Conservation (phyloP, 1,284 basidiomycete species). For the Cutaneotrichosporon dermatis region DNA sequence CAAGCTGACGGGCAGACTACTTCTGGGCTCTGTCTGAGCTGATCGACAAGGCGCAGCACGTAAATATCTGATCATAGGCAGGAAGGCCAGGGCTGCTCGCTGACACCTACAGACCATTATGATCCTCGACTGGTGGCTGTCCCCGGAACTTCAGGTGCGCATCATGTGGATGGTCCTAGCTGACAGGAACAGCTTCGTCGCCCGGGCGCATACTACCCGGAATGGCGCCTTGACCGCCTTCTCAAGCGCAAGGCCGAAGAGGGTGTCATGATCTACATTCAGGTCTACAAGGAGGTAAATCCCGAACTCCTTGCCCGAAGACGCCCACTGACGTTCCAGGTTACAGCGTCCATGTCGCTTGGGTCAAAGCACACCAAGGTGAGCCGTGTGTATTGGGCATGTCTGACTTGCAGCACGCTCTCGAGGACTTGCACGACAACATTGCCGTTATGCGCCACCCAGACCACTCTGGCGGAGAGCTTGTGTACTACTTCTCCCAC, state of each 20-base stretch:
- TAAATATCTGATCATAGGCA: constrained; percentile 7
- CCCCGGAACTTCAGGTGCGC: constrained; percentile 70
- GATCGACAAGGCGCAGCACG: constrained; percentile 58
- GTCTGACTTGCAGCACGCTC: constrained; percentile 55
- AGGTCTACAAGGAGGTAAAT: constrained; percentile 80
- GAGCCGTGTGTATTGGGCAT: constrained; percentile 5
- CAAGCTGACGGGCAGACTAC: constrained; percentile 56
- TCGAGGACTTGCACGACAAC: constrained; percentile 79
- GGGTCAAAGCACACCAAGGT: constrained; percentile 79
- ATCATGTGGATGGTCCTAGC: neutral
- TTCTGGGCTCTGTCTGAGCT: constrained; percentile 89
- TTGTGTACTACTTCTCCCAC: constrained; percentile 49
- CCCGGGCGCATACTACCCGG: constrained; percentile 71
- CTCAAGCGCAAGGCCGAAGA: constrained; percentile 80
- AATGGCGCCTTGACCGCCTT: constrained; percentile 80
- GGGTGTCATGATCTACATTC: constrained; percentile 81
- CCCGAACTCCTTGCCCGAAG: too few species aligned
- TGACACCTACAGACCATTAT: constrained; percentile 58
- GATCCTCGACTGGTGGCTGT: constrained; percentile 74
- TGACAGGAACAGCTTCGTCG: constrained; percentile 61
- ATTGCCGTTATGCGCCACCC: constrained; percentile 82
- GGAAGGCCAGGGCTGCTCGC: neutral
- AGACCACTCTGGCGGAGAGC: constrained; percentile 71
- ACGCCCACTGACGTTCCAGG: constrained; percentile 48
- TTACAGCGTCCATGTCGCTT: constrained; percentile 84